Evolutionary conservation across 106 monocot species (phyloP), one percentile per base, ranked within the genome.

Genomic region (Cymbidium sinense): DNA sequence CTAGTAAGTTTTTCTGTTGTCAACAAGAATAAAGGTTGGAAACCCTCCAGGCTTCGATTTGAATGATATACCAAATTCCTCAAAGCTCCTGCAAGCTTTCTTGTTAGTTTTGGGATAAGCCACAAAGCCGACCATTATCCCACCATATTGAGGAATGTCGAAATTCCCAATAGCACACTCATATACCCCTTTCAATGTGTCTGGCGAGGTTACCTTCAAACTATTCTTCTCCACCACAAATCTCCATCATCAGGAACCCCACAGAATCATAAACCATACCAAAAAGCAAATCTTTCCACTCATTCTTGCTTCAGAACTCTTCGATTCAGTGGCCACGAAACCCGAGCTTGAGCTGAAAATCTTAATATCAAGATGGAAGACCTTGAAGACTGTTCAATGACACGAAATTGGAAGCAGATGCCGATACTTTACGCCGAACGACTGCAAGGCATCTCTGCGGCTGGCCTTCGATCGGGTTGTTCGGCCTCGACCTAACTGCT

Each of bases 181-280:
- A 52, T 81, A 73, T 41, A 74, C 69, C 8, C 72, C 83, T 76
- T 81, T 88, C 67, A 87, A 74, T 15, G 75, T 55, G 1, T 83
- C 64, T 3, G 90, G 90, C 17, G 80, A 82, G 39, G 81, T 80
- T 50, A 91, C 79, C 65, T 70, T 83, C 51, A 91, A 70, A 79
- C 88, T 88, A 75, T 79, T 88, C 86, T 88, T 91, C 88, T 91
- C 90, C 83, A 91, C 90, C 65, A 88, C 79, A 76, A 91, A 91
- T 69, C 74, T 83, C 72, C 73, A n/a, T 72, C 41, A 35, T 28
- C 79, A 75, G 1, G 41, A 8, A 7, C 61, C 77, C 73, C 72
- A 79, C 2, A 83, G 8, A 37, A 80, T 51, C 77, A 77, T 8
- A 36, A 69, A 29, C 80, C 62, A 83, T 10, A 81, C 27, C 21